Conservation (phyloP, 192 early-diverging fungal genomes). For the Dispira parvispora region DNA sequence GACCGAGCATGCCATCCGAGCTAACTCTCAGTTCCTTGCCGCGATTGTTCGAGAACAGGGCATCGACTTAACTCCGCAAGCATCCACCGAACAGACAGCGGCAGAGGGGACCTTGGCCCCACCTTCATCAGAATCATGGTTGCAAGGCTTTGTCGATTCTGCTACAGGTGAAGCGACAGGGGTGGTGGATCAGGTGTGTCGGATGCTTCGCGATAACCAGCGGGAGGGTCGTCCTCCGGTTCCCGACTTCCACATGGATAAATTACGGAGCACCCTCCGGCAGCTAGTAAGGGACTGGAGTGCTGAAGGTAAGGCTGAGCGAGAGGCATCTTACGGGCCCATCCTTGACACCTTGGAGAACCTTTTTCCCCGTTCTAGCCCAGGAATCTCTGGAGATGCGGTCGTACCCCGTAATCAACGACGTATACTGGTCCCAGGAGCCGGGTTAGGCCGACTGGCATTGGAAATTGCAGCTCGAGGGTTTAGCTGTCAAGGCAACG, state of each 20-base stretch:
- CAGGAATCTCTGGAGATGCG: no score
- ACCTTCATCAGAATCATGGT: neutral
- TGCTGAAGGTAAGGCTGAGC: constrained; percentile 59
- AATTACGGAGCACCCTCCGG: constrained; percentile 70
- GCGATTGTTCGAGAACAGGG: neutral
- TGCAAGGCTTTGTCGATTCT: neutral
- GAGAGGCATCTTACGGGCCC: constrained; percentile 63
- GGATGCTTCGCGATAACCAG: constrained; percentile 1
- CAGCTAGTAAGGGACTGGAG: constrained; percentile 97
- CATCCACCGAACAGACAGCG: neutral
- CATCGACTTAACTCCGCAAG: neutral
- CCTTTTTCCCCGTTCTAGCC: constrained; percentile 23
- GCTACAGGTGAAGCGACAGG: neutral
- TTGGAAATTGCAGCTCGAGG: constrained; percentile 74
- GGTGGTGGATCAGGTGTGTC: neutral
- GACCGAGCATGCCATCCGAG: constrained; percentile 5
- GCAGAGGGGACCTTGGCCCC: neutral
- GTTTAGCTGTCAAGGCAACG: constrained; percentile 74
- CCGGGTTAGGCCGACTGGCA: constrained; percentile 85
- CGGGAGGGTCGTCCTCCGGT: constrained; percentile 21
- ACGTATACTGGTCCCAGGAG: constrained; percentile 80
- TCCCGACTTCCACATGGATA: constrained; percentile 69
- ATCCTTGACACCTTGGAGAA: constrained; percentile 53
- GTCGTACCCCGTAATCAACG: constrained; percentile 32
- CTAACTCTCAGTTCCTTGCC: constrained; percentile 5